phyloP scores from a whole-genome alignment of 805 yeast species.

The Candida maltosa region DNA sequence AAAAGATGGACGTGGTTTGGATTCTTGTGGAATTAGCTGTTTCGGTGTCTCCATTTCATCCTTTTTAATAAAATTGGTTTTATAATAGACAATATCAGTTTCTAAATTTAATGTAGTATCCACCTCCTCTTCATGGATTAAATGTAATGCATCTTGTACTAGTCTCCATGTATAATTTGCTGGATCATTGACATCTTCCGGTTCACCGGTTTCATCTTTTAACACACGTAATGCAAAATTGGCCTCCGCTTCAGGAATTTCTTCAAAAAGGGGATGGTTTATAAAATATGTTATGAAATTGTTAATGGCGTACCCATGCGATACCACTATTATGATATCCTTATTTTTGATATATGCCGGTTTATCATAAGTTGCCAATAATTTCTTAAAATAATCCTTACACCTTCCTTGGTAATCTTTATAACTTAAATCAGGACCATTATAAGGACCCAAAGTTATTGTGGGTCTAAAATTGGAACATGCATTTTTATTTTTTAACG shows the following conservation, averaged over 20 bases:
- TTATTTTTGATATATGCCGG: slow-evolving; percentile 26
- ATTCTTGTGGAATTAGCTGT: slow-evolving; percentile 12
- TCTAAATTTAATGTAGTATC: slow-evolving; percentile 35
- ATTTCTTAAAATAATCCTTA: slow-evolving; percentile 36
- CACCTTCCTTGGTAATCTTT: slow-evolving; percentile 38
- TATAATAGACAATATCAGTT: slow-evolving; percentile 41
- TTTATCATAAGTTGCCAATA: slow-evolving; percentile 41
- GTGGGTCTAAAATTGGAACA: slow-evolving; percentile 42
- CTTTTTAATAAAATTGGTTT: slow-evolving; percentile 39
- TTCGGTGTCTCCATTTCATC: slow-evolving; percentile 19
- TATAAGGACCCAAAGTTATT: slow-evolving; percentile 38
- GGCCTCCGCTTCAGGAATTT: slow-evolving; percentile 37
- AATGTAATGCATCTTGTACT: slow-evolving; percentile 28
- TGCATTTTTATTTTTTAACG: slow-evolving; percentile 27
- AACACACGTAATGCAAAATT: slow-evolving; percentile 27
- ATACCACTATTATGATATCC: slow-evolving; percentile 35
- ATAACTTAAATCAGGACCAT: slow-evolving; percentile 38
- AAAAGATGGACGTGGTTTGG: slow-evolving; percentile 33
- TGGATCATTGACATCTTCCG: slow-evolving; percentile 12
- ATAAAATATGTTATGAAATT: slow-evolving; percentile 37
- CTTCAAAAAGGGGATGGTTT: slow-evolving; percentile 43
- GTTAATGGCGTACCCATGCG: slow-evolving; percentile 41
- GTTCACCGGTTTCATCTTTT: slow-evolving; percentile 10
- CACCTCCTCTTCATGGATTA: slow-evolving; percentile 22
- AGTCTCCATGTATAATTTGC: slow-evolving; percentile 28